These are phyloP conservation scores for Starmerella tilneyi DNA, from an alignment of 805 yeast species.

Conservation along the genomic window DNA sequence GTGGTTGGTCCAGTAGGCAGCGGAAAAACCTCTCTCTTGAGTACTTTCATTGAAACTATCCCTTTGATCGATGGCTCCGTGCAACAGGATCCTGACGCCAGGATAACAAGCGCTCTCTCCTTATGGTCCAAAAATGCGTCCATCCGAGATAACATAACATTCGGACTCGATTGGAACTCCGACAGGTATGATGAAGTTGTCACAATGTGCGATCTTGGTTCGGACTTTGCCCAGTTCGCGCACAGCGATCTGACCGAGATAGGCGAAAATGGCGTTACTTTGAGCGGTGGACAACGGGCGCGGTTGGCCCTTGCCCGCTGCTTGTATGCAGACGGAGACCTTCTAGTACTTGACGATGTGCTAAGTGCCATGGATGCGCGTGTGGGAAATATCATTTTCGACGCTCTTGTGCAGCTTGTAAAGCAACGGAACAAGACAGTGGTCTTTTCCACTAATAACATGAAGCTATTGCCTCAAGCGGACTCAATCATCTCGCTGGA, in stretches of 20 bases:
- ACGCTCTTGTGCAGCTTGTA: constrained; percentile 50
- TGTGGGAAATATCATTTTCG: constrained; percentile 67
- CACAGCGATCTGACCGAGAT: constrained; percentile 40
- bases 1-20: constrained; percentile 73
- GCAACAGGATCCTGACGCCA: constrained; percentile 44
- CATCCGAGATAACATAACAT: constrained; percentile 15
- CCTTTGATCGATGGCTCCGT: constrained; percentile 43
- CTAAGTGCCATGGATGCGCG: constrained; percentile 79
- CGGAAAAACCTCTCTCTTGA: constrained; percentile 65
- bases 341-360: constrained; percentile 66
- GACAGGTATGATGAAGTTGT: constrained; percentile 9
- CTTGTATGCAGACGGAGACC: constrained; percentile 54
- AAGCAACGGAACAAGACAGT: constrained; percentile 49
- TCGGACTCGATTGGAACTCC: constrained; percentile 25
- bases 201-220: constrained; percentile 14
- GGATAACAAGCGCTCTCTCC: constrained; percentile 12
- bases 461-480: constrained; percentile 57
- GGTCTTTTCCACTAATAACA: constrained; percentile 73
- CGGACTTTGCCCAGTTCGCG: constrained; percentile 14
- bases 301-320: constrained; percentile 73
- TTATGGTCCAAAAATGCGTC: constrained; percentile 13
- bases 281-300: constrained; percentile 86
- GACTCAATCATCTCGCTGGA: constrained; percentile 53
- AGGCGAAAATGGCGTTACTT: constrained; percentile 78
- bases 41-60: constrained; percentile 67